Evolutionary conservation across 768 basidiomycete genomes (phyloP), one percentile per base, ranked within the genome.

Genomic region (Boletus rex-veris): DNA sequence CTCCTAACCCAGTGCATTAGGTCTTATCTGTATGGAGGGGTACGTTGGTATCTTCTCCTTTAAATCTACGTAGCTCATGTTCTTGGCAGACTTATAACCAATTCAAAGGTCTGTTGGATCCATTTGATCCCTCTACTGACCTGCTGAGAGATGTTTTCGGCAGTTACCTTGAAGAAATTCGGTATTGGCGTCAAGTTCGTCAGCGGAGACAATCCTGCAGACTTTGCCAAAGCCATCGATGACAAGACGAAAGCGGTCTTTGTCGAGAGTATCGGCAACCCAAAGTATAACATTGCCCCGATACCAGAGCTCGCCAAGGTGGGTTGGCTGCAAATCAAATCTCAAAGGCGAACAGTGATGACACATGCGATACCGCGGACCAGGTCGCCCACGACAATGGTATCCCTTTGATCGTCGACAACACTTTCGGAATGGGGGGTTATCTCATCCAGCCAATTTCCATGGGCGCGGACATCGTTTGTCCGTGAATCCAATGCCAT

Each of bases 381-480:
- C 30, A 86, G 83, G 70, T 89, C 38, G 91, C 91, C 2, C 89
- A 90, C 62, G 77, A 79, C 31, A 74, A 84, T 61, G 77, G 79
- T 1, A 85, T 92, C 21, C 91, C 91, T 1, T 73, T 92, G 41
- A 83, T 92, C 44, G 89, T 92, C 0, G 88, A 90, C 62, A 90
- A 89, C 62, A 90, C 86, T 6, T 88, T 88, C 56, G 88, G 85
- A 41, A 83, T 85, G 71, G 86, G 85, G 60, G 62, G 78, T 33
- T 92, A 88, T 61, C 76, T 91, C 50, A 74, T 85, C 53, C 75
- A 78, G 1, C 90, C 90, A 2, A 82, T 91, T 55, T 77, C 83
- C 21, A 77, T 81, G 60, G 90, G 90, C 14, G 89, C 90, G 0
- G 88, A 92, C 58, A 88, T 92, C 53, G 74, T 91, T 53, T 76